A percentile compares a stretch with the other conserved stretches of the same genome.
These are phyloP conservation scores for Aspergillus incahuasiensis DNA, from an alignment of 495 filamentous ascomycete species.

Conservation along the genomic window DNA sequence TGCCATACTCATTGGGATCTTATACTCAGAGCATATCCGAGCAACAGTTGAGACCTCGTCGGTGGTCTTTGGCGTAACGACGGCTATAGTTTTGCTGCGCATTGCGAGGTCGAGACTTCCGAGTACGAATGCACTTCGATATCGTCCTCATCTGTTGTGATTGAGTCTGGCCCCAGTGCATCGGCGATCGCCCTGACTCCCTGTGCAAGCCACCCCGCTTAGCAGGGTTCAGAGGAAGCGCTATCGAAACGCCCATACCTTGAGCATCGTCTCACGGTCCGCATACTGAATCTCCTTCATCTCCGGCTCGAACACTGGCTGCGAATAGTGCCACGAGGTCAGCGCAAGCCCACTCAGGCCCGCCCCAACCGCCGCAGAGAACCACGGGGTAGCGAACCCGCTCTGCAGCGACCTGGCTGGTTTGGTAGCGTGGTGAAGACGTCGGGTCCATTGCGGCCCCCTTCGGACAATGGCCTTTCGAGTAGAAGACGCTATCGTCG, in stretches of 20 bases:
- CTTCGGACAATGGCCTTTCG: too few relatives aligned
- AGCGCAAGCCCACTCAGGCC: not conserved
- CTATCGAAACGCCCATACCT: conserved; percentile 1
- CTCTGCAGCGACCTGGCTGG: too few relatives aligned
- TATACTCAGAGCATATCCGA: conserved; percentile 67
- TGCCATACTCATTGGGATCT: conserved; percentile 56
- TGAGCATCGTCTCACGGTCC: conserved; percentile 8
- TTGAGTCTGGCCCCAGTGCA: conserved; percentile 57
- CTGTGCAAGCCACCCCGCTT: not conserved
- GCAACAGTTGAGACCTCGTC: conserved; percentile 68
- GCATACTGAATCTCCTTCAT: conserved; percentile 1
- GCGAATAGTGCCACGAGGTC: not conserved
- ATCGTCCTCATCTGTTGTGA: conserved; percentile 73
- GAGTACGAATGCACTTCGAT: conserved; percentile 71
- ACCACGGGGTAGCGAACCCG: not conserved
- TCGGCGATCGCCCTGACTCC: conserved; percentile 47
- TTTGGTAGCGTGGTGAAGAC: too few relatives aligned
- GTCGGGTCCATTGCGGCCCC: too few relatives aligned
- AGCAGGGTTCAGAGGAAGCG: not conserved
- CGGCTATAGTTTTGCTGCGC: conserved; percentile 61
- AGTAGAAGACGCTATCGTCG: too few relatives aligned
- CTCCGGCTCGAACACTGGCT: not conserved
- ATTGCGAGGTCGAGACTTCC: conserved; percentile 74
- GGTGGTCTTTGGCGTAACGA: conserved; percentile 66
- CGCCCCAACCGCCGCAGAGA: not conserved